Evolutionary conservation across 2,329 filamentous ascomycete species (phyloP).

Genomic region (Escovopsis sp.): DNA sequence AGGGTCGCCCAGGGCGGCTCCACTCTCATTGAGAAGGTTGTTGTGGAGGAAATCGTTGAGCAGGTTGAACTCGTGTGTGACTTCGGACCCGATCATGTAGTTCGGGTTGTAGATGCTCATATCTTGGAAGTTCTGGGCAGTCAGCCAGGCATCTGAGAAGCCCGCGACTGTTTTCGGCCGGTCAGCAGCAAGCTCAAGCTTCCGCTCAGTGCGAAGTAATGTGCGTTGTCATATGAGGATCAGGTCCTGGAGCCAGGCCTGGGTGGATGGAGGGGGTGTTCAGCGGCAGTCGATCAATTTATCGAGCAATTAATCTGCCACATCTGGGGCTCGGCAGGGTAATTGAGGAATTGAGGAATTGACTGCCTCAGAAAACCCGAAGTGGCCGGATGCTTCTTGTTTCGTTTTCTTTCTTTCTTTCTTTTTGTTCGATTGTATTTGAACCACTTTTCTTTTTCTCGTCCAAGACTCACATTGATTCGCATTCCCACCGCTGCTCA

Average conservation of each 20-base stretch:
- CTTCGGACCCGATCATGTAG: constrained; percentile 86
- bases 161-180: constrained; percentile 44
- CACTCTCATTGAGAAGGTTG: constrained; percentile 73
- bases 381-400: no score
- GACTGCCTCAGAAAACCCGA: no score
- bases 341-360: neutral
- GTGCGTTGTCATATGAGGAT: neutral
- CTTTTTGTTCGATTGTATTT: no score
- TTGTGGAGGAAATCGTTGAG: constrained; percentile 93
- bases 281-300: no score
- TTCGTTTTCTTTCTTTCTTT: no score
- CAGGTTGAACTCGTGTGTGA: constrained; percentile 91
- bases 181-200: constrained; percentile 7
- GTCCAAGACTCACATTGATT: constrained; percentile 54
- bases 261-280: no score
- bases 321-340: neutral
- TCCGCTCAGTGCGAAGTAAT: neutral
- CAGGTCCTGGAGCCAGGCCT: no score
- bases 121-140: constrained; percentile 73
- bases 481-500: constrained; percentile 39
- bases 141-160: constrained; percentile 71
- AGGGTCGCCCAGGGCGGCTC: constrained; percentile 51
- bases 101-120: constrained; percentile 89
- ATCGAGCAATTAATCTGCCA: no score
- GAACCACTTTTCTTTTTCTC: no score